Evolutionary conservation across 345 rosid species (phyloP), one percentile per base, ranked within the genome.

Genomic region (Jatropha curcas): DNA sequence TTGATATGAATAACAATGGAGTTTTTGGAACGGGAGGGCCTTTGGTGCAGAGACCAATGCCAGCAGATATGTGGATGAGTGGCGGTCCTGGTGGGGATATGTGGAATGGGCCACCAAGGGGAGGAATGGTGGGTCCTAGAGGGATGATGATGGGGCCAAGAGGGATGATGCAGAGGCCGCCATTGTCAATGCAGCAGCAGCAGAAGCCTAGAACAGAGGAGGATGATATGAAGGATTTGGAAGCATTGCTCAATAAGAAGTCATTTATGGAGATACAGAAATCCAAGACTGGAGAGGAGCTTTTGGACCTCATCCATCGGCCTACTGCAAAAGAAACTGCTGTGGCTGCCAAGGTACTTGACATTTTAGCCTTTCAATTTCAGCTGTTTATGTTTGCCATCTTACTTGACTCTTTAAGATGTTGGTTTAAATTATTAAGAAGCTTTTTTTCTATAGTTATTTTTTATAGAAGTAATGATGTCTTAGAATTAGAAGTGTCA

Each of bases 291-390:
- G 99, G 98, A 2, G 97, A 92, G 83, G 99, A 92, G 87, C 87
- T 95, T 63, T 83, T 91, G 84, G 89, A 93, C 62, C 87, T 95
- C 51, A 89, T 95, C 71, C 98, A 95, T 68, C 86, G 93, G 67
- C 98, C 99, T 4, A 95, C 99, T 20, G 97, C 96, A 4, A 92
- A 9, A 73, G 99, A 95, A 84, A 92, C 94, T n/a, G 97, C 98
- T 52, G 90, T 88, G 27, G 98, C 98, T 67, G 93, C 93, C 66
- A 91, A 87, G 97, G 99, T 94, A 82, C 57, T 71, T 37, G 34
- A 20, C 35, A 31, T 35, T 68, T 52, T 41, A 41, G 45, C 45
- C 45, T 13, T 45, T 72, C 11, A 22, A 61, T 27, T 52, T 13
- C 46, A 31, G 22, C 5, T 4, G 5, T 34, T 77, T 17, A 6